A percentile compares a stretch with the other conserved stretches of the same genome.
Conservation (phyloP, 116 monocot species). For the Dioscorea cayenensis region DNA sequence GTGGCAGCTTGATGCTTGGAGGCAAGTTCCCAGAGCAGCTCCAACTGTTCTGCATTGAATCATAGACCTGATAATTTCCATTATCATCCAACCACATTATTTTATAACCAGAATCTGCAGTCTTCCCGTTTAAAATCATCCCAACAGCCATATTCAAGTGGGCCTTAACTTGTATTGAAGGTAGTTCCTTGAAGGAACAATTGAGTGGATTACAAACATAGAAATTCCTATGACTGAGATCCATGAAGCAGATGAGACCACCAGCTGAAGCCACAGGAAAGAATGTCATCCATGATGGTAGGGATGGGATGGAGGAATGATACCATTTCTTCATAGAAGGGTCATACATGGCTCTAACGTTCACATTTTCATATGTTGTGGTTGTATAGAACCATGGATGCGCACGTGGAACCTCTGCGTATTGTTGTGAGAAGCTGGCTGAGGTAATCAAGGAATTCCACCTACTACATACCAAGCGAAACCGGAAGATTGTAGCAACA, state of each 20-base stretch:
- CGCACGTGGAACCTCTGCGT: slow-evolving; percentile 24
- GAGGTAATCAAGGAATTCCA: slow-evolving; percentile 67
- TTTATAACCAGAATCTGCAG: slow-evolving; percentile 41
- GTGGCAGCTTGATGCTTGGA: slow-evolving; percentile 49
- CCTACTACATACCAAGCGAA: slow-evolving; percentile 67
- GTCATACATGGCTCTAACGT: slow-evolving; percentile 57
- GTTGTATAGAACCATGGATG: slow-evolving; percentile 63
- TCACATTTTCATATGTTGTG: slow-evolving; percentile 36
- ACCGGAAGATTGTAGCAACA: slow-evolving; percentile 55
- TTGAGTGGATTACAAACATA: slow-evolving; percentile 74
- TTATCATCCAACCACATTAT: slow-evolving; percentile 57
- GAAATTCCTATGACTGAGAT: slow-evolving; percentile 48
- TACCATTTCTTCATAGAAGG: slow-evolving; percentile 67
- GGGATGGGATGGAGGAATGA: slow-evolving; percentile 33
- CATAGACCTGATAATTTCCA: slow-evolving; percentile 70
- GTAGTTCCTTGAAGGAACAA: slow-evolving; percentile 50
- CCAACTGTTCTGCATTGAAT: slow-evolving; percentile 52
- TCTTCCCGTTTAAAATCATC: slow-evolving; percentile 55
- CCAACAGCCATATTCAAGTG: slow-evolving; percentile 59
- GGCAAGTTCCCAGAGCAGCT: slow-evolving; percentile 37
- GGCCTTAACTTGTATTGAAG: slow-evolving; percentile 30
- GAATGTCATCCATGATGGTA: slow-evolving; percentile 30
- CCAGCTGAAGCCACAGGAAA: slow-evolving; percentile 72
- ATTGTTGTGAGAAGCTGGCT: slow-evolving; percentile 45
- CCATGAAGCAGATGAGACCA: slow-evolving; percentile 76